phyloP scores from a whole-genome alignment of 108 stramenopile genomes.

The Cyclotella baltica region DNA sequence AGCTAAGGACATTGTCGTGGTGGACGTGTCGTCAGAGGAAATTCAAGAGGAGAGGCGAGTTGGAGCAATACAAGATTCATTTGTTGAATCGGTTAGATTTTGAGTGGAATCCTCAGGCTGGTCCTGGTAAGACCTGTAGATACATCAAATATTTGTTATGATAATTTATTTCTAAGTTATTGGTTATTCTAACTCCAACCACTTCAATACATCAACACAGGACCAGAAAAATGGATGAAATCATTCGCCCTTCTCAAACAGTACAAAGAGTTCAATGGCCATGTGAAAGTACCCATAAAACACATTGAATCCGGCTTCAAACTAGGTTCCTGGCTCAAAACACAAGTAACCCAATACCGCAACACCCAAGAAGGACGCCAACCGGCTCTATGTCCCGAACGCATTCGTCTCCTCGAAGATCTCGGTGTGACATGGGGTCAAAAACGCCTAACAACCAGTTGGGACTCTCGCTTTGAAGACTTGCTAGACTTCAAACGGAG shows the following conservation, averaged over 20 bases:
- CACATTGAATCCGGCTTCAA: conserved; percentile 31
- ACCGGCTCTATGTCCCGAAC: conserved; percentile 36
- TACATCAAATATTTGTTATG: not conserved
- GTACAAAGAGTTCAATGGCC: conserved; percentile 32
- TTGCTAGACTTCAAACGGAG: conserved; percentile 33
- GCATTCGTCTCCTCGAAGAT: conserved; percentile 40
- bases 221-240: conserved; percentile 47
- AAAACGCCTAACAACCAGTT: conserved; percentile 33
- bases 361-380: conserved; percentile 33
- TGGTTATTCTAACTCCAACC: not conserved
- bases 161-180: not conserved
- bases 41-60: conserved; percentile 38
- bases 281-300: conserved; percentile 43
- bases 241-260: conserved; percentile 36
- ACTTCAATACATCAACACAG: not conserved
- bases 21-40: conserved; percentile 52
- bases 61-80: conserved; percentile 40
- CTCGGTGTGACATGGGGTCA: conserved; percentile 46
- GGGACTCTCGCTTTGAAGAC: conserved; percentile 37
- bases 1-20: conserved; percentile 38
- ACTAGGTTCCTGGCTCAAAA: conserved; percentile 48
- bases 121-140: conserved; percentile 31
- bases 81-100: conserved; percentile 33
- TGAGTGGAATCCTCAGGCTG: conserved; percentile 48
- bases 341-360: conserved; percentile 49